Percentiles rank a stretch among this genome's conserved stretches.
These are phyloP conservation scores for Lepidium aucheri DNA, from an alignment of 345 rosid genomes.

Conservation along the genomic window DNA sequence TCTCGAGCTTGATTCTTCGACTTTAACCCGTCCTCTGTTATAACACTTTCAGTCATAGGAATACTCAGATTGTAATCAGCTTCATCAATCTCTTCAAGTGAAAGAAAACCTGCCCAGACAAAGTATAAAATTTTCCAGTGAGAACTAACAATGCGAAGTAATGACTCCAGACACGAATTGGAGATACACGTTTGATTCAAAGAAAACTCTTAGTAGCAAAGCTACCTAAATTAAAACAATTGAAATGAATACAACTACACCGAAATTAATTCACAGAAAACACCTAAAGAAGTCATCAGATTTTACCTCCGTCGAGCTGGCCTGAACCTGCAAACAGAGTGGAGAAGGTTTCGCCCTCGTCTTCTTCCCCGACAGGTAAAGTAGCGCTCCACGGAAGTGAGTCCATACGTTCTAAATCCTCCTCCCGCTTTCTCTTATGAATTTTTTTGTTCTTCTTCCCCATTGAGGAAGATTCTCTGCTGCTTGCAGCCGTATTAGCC, in stretches of 20 bases:
- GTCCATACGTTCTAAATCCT: conserved; percentile 40
- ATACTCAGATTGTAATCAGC: conserved; percentile 45
- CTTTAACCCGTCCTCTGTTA: conserved; percentile 22
- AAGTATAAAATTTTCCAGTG: not conserved
- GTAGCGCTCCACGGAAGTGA: conserved; percentile 57
- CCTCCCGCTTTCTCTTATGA: conserved; percentile 30
- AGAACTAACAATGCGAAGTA: not conserved
- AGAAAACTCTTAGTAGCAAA: not conserved
- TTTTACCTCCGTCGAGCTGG: conserved; percentile 74
- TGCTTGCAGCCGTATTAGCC: not conserved
- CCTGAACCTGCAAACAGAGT: conserved; percentile 48
- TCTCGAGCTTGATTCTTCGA: conserved; percentile 24
- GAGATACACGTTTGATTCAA: not conserved
- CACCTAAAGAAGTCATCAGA: not conserved
- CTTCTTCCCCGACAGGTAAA: conserved; percentile 36
- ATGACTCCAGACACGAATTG: not conserved
- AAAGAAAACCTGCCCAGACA: conserved; percentile 57
- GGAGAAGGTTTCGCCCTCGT: conserved; percentile 36
- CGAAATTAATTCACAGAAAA: not conserved
- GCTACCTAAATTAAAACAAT: not conserved
- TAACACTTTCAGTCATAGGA: conserved; percentile 30
- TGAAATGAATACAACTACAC: not conserved
- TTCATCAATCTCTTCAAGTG: conserved; percentile 89
- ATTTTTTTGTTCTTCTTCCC: conserved; percentile 29
- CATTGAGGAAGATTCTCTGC: conserved; percentile 3